A percentile compares a stretch with the other conserved stretches of the same genome.
Evolutionary conservation across 345 rosid species (phyloP).

Genomic region (Microthlaspi erraticum): DNA sequence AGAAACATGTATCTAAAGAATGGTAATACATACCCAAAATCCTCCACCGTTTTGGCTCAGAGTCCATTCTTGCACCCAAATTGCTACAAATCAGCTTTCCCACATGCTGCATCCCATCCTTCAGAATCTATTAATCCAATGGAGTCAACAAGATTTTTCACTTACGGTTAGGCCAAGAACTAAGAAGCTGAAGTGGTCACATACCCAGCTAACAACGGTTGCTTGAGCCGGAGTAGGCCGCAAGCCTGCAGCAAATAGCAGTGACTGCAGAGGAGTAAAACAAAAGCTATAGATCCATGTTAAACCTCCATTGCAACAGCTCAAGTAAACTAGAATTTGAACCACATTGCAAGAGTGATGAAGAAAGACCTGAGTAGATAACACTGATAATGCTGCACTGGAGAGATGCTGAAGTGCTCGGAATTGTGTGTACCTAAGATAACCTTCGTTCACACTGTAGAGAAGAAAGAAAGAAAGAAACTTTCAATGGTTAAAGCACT

Average conservation of each 20-base stretch:
- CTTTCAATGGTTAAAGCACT: background rate
- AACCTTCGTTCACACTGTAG: constrained; percentile 90
- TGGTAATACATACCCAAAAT: constrained; percentile 66
- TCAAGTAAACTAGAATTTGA: background rate
- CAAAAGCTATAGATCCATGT: constrained; percentile 27
- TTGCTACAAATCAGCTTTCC: constrained; percentile 94
- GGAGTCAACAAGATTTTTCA: background rate
- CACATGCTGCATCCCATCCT: constrained; percentile 96
- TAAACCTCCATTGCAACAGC: constrained; percentile 9
- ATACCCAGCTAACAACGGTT: constrained; percentile 96
- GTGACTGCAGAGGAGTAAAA: constrained; percentile 82
- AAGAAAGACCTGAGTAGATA: constrained; percentile 89
- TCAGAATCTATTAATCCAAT: constrained; percentile 63
- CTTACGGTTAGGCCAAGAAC: background rate
- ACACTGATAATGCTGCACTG: constrained; percentile 84
- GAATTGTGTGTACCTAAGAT: constrained; percentile 86
- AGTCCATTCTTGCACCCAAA: constrained; percentile 98
- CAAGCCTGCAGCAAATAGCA: constrained; percentile 97
- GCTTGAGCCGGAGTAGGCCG: constrained; percentile 96
- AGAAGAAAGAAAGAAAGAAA: background rate
- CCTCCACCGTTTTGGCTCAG: constrained; percentile 96
- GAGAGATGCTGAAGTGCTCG: constrained; percentile 88
- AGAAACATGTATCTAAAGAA: constrained; percentile 46
- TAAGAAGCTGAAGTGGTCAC: constrained; percentile 22
- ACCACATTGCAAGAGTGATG: constrained; percentile 7